phyloP scores from a whole-genome alignment of 345 rosid species.

The Anacardium occidentale region DNA sequence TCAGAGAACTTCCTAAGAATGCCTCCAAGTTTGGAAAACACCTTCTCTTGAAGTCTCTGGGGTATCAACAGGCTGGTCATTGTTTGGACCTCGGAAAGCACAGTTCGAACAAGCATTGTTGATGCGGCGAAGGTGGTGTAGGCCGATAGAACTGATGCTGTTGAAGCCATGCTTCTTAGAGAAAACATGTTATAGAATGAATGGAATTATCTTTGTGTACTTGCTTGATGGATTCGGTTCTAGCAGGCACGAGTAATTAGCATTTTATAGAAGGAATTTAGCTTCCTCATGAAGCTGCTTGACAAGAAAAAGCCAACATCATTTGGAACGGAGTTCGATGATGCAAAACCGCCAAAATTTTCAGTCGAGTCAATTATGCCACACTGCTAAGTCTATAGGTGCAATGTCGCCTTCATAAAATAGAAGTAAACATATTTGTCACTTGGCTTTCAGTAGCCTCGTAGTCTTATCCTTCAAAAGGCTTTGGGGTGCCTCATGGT shows the following conservation, averaged over 20 bases:
- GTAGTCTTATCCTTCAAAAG: too few relatives aligned
- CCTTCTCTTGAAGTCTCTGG: background rate
- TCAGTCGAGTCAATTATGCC: background rate
- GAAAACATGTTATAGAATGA: slow-evolving; percentile 3
- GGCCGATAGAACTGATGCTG: slow-evolving; percentile 24
- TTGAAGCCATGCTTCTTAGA: slow-evolving; percentile 24
- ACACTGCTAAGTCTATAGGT: background rate
- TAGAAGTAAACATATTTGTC: too few relatives aligned
- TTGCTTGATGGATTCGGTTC: background rate
- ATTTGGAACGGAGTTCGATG: background rate
- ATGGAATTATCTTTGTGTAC: background rate
- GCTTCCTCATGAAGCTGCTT: background rate
- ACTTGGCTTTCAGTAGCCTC: too few relatives aligned
- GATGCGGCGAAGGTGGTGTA: slow-evolving; percentile 26
- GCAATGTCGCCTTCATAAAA: too few relatives aligned
- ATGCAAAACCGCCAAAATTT: background rate
- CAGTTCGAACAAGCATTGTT: slow-evolving; percentile 19
- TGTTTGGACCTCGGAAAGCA: background rate
- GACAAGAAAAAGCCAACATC: background rate
- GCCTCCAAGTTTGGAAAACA: background rate
- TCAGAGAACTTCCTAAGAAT: slow-evolving; percentile 3
- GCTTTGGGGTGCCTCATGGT: too few relatives aligned
- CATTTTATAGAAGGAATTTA: background rate
- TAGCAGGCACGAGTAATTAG: background rate
- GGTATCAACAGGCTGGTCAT: slow-evolving; percentile 6